phyloP scores from a whole-genome alignment of 345 rosid species.

The Hibiscus syriacus region DNA sequence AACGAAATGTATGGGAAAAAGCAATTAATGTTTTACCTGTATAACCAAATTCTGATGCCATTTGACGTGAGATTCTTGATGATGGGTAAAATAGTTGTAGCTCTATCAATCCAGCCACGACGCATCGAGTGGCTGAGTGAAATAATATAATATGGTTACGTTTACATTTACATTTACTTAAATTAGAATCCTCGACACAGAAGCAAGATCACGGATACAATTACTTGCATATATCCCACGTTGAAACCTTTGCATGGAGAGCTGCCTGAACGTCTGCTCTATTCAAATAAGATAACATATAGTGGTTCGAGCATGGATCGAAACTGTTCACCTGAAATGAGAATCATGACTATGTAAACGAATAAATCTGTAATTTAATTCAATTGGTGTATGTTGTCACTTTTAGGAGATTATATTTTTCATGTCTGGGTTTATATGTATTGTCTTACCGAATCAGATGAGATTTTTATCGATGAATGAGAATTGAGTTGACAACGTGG shows the following conservation, averaged over 20 bases:
- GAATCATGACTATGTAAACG: too few species aligned
- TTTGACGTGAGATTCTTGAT: conserved; percentile 30
- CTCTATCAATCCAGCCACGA: not conserved
- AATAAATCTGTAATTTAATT: too few species aligned
- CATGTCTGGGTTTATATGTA: conserved; percentile 3
- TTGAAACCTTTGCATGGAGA: too few species aligned
- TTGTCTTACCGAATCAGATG: conserved; percentile 9
- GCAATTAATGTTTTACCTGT: conserved; percentile 25
- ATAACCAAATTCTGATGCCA: conserved; percentile 37
- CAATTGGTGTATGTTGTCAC: too few species aligned
- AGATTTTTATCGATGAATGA: not conserved
- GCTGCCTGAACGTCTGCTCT: not conserved
- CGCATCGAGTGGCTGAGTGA: not conserved
- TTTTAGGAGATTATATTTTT: too few species aligned
- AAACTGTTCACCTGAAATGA: not conserved
- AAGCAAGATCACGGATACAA: not conserved
- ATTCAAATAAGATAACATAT: not conserved
- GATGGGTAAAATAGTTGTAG: conserved; percentile 25
- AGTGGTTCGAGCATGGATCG: not conserved
- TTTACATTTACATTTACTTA: too few species aligned
- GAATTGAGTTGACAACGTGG: conserved; percentile 18
- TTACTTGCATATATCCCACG: too few species aligned
- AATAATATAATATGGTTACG: not conserved
- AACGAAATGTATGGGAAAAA: too few species aligned
- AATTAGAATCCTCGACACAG: not conserved